Evolutionary conservation across 1,284 basidiomycete species (phyloP).

Genomic region (Athelia sp.): DNA sequence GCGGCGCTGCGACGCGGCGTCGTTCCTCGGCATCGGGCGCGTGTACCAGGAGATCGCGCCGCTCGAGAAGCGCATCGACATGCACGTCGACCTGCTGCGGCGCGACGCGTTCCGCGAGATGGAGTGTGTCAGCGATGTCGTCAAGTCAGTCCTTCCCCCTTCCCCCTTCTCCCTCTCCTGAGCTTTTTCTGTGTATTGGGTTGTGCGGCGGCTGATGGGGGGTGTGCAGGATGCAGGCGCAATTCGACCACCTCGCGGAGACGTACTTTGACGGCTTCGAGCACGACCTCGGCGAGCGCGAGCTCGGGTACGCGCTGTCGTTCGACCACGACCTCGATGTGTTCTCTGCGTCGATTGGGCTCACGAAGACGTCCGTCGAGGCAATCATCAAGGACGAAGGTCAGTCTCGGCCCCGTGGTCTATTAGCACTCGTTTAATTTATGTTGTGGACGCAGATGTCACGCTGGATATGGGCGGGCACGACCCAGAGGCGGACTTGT

Average conservation of each 20-base stretch:
- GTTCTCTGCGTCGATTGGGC: constrained; percentile 84
- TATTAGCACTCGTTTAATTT: background rate
- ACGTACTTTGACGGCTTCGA: constrained; percentile 78
- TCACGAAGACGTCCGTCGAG: constrained; percentile 81
- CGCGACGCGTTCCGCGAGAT: constrained; percentile 89
- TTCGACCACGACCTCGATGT: constrained; percentile 91
- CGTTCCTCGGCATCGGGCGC: constrained; percentile 81
- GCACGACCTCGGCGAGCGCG: constrained; percentile 84
- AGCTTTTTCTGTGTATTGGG: background rate
- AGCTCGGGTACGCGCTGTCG: constrained; percentile 75
- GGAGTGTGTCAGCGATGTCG: constrained; percentile 87
- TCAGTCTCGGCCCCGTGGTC: constrained; percentile 23
- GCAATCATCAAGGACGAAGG: constrained; percentile 73
- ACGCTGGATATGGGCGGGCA: constrained; percentile 68
- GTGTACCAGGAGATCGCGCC: constrained; percentile 82
- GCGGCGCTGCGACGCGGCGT: constrained; percentile 71
- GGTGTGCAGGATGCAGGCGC: constrained; percentile 71
- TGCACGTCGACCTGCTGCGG: constrained; percentile 81
- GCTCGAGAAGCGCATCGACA: constrained; percentile 88
- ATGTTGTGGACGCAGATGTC: constrained; percentile 46
- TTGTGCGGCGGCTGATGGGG: background rate
- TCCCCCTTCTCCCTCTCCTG: background rate
- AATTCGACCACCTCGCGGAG: constrained; percentile 88
- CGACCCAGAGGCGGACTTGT: constrained; percentile 68
- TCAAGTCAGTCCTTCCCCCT: constrained; percentile 52